Evolutionary conservation across 352 stramenopile species (phyloP).

Genomic region (Phytophthora rubi): DNA sequence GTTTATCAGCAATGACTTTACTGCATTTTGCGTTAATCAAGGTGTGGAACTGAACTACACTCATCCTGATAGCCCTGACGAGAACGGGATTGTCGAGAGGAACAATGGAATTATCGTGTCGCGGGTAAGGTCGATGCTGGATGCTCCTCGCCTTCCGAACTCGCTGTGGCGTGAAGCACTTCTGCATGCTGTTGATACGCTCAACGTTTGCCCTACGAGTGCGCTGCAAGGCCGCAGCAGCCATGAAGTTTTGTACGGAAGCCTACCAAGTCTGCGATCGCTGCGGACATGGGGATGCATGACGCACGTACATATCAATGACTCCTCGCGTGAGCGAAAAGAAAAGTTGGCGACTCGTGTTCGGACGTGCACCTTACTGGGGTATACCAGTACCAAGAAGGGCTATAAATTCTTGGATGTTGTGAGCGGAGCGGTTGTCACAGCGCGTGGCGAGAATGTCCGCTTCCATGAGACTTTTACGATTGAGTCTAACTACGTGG

Average conservation of each 20-base stretch:
- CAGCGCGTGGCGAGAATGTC: neutral
- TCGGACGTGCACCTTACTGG: neutral
- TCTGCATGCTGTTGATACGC: neutral
- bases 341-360: conserved; percentile 4
- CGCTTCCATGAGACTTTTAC: neutral
- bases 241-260: neutral
- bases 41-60: neutral
- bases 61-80: neutral
- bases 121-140: neutral
- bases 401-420: conserved; percentile 13
- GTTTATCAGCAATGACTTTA: conserved; percentile 1
- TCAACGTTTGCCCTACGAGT: neutral
- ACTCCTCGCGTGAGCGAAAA: neutral
- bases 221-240: neutral
- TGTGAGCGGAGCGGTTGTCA: neutral
- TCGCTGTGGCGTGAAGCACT: conserved; percentile 7
- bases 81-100: conserved; percentile 1
- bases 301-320: neutral
- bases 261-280: neutral
- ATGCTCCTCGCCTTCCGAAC: neutral
- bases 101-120: conserved; percentile 1
- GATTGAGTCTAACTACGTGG: neutral
- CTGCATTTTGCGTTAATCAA: neutral
- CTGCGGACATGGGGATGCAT: conserved; percentile 8
- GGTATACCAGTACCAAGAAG: neutral